A percentile compares a stretch with the other conserved stretches of the same genome.
Conservation (phyloP, 257 asterid genomes). For the Petrea volubilis region DNA sequence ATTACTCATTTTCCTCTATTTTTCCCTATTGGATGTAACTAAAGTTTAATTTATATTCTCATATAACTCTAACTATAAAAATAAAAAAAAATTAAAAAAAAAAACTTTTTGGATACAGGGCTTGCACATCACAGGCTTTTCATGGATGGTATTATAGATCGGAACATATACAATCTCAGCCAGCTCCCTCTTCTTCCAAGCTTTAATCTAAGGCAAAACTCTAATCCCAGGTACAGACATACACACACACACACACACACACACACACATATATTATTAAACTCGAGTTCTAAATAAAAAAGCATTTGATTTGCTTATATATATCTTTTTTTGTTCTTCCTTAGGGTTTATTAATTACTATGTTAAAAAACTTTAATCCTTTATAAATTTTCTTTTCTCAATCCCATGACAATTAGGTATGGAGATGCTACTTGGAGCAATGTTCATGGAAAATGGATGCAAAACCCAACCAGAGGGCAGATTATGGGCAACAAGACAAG, state of each 20-base stretch:
- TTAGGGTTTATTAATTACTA: constrained; percentile 17
- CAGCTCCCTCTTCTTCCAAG: constrained; percentile 64
- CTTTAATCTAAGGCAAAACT: constrained; percentile 42
- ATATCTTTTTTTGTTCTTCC: background rate
- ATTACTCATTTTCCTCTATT: background rate
- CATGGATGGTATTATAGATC: constrained; percentile 61
- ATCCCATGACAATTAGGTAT: constrained; percentile 32
- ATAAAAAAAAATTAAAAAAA: background rate
- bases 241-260: background rate
- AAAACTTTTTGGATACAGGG: constrained; percentile 30
- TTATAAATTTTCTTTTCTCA: too few relatives aligned
- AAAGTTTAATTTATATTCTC: background rate
- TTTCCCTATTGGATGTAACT: background rate
- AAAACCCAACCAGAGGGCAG: constrained; percentile 25
- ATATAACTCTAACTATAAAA: too few relatives aligned
- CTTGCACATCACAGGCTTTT: constrained; percentile 40
- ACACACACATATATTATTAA: too few relatives aligned
- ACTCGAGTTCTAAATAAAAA: too few relatives aligned
- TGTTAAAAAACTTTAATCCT: background rate
- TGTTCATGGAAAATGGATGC: constrained; percentile 48
- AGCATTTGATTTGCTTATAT: too few relatives aligned
- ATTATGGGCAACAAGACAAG: constrained; percentile 31
- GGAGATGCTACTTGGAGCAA: constrained; percentile 58
- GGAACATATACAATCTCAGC: constrained; percentile 57
- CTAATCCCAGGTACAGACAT: constrained; percentile 47